A percentile compares a stretch with the other conserved stretches of the same genome.
phyloP scores from a whole-genome alignment of 2,329 filamentous ascomycete genomes.

The Biscogniauxia mediterranea region DNA sequence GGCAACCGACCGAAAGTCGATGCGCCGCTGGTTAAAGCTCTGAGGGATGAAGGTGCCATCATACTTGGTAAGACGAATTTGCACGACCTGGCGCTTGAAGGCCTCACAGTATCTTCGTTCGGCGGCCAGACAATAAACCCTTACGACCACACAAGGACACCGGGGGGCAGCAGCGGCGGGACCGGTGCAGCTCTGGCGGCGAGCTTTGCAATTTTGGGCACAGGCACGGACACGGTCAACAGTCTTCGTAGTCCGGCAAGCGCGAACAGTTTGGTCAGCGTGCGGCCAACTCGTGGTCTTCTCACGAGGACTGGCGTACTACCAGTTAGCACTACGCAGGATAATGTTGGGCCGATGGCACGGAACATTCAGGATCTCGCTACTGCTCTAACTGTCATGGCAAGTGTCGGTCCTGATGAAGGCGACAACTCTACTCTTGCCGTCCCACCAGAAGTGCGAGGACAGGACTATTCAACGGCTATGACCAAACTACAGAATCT shows the following conservation, averaged over 20 bases:
- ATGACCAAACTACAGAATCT: slow-evolving; percentile 31
- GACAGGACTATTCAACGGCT: slow-evolving; percentile 45
- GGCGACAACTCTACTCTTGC: slow-evolving; percentile 52
- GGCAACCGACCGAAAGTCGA: slow-evolving; percentile 44
- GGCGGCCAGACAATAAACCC: slow-evolving; percentile 66
- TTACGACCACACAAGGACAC: slow-evolving; percentile 59
- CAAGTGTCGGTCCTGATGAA: slow-evolving; percentile 48
- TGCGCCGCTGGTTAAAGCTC: slow-evolving; percentile 48
- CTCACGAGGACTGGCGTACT: slow-evolving; percentile 51
- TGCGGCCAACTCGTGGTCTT: slow-evolving; percentile 55
- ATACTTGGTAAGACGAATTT: slow-evolving; percentile 59
- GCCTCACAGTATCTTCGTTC: slow-evolving; percentile 59
- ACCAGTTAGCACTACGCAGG: slow-evolving; percentile 56
- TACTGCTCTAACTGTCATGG: slow-evolving; percentile 51
- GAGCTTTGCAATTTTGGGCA: slow-evolving; percentile 56
- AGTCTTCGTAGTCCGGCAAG: slow-evolving; percentile 60
- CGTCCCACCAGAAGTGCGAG: slow-evolving; percentile 39
- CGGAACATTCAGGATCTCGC: slow-evolving; percentile 50
- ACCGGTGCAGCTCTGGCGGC: slow-evolving; percentile 57
- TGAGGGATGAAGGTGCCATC: slow-evolving; percentile 52
- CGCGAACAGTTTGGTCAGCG: slow-evolving; percentile 58
- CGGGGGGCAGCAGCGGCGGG: slow-evolving; percentile 63
- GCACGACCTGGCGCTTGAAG: slow-evolving; percentile 64
- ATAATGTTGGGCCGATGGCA: slow-evolving; percentile 54
- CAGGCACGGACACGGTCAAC: slow-evolving; percentile 62